phyloP scores from a whole-genome alignment of 495 filamentous ascomycete genomes.

The Coniosporium apollinis region DNA sequence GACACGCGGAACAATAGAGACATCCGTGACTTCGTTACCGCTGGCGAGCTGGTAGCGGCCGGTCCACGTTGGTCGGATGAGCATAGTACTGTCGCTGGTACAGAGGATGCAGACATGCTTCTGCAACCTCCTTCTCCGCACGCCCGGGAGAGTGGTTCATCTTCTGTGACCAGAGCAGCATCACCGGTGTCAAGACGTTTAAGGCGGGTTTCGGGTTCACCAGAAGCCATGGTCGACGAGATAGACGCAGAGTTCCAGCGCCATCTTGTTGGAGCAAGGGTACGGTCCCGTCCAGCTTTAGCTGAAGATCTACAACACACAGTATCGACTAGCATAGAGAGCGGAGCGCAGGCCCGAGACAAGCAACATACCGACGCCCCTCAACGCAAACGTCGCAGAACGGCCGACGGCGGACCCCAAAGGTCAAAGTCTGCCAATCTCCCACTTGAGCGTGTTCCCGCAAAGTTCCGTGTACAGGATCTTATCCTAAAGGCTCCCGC shows the following conservation, averaged over 20 bases:
- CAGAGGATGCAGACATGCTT: neutral
- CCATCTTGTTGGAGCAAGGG: neutral
- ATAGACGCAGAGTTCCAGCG: neutral
- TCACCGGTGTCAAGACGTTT: too few species aligned
- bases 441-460: slow-evolving; percentile 16
- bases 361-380: too few species aligned
- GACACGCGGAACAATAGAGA: slow-evolving; percentile 18
- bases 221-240: neutral
- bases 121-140: neutral
- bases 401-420: slow-evolving; percentile 1
- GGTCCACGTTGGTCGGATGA: neutral
- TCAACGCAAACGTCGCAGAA: too few species aligned
- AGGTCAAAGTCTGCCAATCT: slow-evolving; percentile 10
- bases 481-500: neutral
- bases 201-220: too few species aligned
- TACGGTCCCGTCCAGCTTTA: neutral
- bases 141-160: neutral
- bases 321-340: neutral
- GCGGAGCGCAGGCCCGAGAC: too few species aligned
- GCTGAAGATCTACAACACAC: neutral
- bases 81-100: too few species aligned
- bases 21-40: slow-evolving; percentile 15
- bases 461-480: slow-evolving; percentile 9
- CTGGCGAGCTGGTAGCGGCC: neutral
- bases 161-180: neutral